These are phyloP conservation scores for Penicillium glabrum DNA, from an alignment of 2,329 filamentous ascomycete species.

Conservation along the genomic window DNA sequence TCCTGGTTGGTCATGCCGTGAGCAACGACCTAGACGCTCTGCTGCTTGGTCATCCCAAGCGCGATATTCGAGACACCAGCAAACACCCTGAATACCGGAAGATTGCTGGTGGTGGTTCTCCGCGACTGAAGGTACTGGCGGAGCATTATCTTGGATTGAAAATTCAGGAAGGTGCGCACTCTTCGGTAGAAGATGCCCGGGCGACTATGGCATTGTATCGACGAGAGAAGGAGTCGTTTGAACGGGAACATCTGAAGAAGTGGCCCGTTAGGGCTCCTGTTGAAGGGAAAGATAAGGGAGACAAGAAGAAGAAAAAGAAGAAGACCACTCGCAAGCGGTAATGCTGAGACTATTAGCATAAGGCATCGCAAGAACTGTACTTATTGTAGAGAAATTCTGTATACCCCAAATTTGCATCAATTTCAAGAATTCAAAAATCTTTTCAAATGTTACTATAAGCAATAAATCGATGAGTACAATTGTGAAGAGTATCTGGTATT, in stretches of 20 bases:
- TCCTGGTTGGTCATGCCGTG: conserved; percentile 82
- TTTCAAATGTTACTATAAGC: background rate
- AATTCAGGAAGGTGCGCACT: conserved; percentile 62
- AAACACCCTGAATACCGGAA: conserved; percentile 73
- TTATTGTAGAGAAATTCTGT: conserved; percentile 15
- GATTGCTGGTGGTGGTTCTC: conserved; percentile 48
- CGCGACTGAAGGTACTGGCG: conserved; percentile 57
- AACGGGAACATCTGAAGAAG: conserved; percentile 71
- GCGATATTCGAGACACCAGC: conserved; percentile 82
- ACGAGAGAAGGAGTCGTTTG: conserved; percentile 79
- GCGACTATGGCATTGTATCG: conserved; percentile 88
- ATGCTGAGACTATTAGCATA: conserved; percentile 13
- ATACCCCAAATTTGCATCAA: conserved; percentile 24
- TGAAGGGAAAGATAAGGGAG: conserved; percentile 32
- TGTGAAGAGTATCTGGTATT: background rate
- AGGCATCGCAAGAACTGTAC: conserved; percentile 1
- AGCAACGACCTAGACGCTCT: conserved; percentile 75
- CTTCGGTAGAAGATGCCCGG: conserved; percentile 72
- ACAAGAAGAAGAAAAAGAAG: conserved; percentile 50
- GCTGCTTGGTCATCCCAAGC: conserved; percentile 72
- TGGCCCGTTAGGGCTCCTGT: conserved; percentile 51
- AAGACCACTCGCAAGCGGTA: conserved; percentile 46
- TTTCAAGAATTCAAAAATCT: conserved; percentile 6
- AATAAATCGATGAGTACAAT: too few species aligned
- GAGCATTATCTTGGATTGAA: conserved; percentile 58